phyloP scores from a whole-genome alignment of 495 filamentous ascomycete genomes.

The Tetracladium marchalianum region DNA sequence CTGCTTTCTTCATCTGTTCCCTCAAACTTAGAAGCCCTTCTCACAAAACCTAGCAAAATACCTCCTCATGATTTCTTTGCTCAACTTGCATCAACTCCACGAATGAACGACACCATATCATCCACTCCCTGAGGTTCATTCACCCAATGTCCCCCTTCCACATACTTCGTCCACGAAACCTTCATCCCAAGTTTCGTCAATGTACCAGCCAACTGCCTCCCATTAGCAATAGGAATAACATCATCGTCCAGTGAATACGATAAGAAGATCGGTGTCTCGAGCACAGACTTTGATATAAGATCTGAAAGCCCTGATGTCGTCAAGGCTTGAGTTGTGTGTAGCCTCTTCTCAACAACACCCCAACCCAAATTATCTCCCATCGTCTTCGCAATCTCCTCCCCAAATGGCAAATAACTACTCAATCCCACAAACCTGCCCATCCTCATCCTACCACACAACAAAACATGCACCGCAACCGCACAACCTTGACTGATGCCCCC shows the following conservation, averaged over 20 bases:
- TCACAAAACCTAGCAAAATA: no score
- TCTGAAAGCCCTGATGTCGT: background rate
- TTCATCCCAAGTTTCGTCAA: slow-evolving; percentile 31
- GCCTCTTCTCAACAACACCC: background rate
- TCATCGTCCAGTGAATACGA: slow-evolving; percentile 43
- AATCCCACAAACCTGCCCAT: slow-evolving; percentile 43
- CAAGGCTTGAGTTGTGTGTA: background rate
- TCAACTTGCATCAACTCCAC: no score
- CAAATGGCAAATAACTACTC: slow-evolving; percentile 46
- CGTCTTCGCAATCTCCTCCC: slow-evolving; percentile 13
- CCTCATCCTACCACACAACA: slow-evolving; percentile 23
- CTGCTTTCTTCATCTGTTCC: no score
- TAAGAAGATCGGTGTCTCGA: slow-evolving; percentile 37
- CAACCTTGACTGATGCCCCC: slow-evolving; percentile 46
- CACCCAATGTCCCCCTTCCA: slow-evolving; percentile 48
- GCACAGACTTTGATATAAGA: background rate
- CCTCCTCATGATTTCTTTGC: no score
- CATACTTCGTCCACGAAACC: slow-evolving; percentile 41
- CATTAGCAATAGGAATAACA: slow-evolving; percentile 35
- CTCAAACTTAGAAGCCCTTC: no score
- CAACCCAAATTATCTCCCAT: background rate
- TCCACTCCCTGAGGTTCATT: slow-evolving; percentile 39
- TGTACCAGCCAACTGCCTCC: slow-evolving; percentile 28
- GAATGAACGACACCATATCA: slow-evolving; percentile 38
- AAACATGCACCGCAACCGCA: slow-evolving; percentile 33